Evolutionary conservation across 2,329 filamentous ascomycete genomes (phyloP).

Genomic region (Clonostachys solani): DNA sequence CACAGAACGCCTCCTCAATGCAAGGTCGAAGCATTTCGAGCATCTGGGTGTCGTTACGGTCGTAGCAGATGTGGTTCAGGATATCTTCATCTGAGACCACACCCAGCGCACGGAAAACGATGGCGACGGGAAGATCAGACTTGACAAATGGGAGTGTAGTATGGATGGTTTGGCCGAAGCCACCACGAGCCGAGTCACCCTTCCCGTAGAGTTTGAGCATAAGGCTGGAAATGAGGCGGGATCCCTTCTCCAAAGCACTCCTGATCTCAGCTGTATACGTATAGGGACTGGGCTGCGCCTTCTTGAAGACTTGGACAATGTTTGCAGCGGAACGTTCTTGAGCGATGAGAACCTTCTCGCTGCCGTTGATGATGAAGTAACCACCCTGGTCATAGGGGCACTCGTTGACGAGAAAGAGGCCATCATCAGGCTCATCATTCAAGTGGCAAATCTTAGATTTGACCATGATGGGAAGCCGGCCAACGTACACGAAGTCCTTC

Average conservation of each 20-base stretch:
- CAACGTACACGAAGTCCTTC: conserved; percentile 79
- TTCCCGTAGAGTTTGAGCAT: conserved; percentile 88
- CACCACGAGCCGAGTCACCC: conserved; percentile 71
- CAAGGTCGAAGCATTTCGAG: conserved; percentile 95
- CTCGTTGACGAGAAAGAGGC: conserved; percentile 88
- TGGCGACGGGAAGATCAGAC: conserved; percentile 85
- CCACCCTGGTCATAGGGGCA: conserved; percentile 98
- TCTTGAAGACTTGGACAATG: conserved; percentile 98
- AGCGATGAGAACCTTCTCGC: conserved; percentile 96
- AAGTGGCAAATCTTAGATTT: conserved; percentile 95
- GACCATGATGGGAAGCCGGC: conserved; percentile 95
- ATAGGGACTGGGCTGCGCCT: conserved; percentile 86
- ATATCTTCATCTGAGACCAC: conserved; percentile 98
- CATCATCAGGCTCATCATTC: conserved; percentile 76
- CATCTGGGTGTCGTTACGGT: conserved; percentile 93
- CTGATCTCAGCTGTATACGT: conserved; percentile 94
- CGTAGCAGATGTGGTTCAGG: conserved; percentile 95
- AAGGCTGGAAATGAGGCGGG: conserved; percentile 87
- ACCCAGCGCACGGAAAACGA: conserved; percentile 92
- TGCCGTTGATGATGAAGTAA: conserved; percentile 99
- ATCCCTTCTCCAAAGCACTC: conserved; percentile 94
- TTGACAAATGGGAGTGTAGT: conserved; percentile 93
- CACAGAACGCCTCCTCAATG: conserved; percentile 93
- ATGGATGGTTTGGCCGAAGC: conserved; percentile 83
- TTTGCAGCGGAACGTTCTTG: conserved; percentile 97